These are phyloP conservation scores for Fragaria nilgerrensis DNA, from an alignment of 306 rosid genomes.

Conservation along the genomic window DNA sequence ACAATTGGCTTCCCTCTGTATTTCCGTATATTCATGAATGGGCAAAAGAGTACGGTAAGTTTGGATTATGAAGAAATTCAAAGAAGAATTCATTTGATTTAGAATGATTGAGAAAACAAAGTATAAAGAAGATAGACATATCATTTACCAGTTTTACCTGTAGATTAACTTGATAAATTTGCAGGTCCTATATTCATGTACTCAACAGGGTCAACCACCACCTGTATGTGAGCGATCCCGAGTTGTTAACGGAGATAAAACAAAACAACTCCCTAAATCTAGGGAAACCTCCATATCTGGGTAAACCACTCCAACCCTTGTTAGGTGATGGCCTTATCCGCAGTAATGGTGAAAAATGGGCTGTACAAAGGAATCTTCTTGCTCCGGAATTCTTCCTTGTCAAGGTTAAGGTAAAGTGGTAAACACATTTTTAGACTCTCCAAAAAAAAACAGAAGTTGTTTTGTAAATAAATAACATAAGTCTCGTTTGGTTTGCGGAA, in stretches of 20 bases:
- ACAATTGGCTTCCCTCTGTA: slow-evolving; percentile 4
- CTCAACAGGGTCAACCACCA: not conserved
- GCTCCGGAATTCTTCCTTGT: not conserved
- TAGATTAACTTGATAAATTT: not conserved
- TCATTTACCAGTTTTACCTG: too few relatives aligned
- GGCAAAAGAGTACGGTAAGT: not conserved
- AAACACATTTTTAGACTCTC: too few relatives aligned
- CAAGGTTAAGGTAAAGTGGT: not conserved
- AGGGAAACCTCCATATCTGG: not conserved
- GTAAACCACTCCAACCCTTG: not conserved
- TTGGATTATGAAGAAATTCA: not conserved
- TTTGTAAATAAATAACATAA: too few relatives aligned
- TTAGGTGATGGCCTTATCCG: not conserved
- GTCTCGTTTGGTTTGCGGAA: too few relatives aligned
- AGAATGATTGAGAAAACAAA: too few relatives aligned
- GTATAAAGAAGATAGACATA: too few relatives aligned
- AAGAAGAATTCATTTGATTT: too few relatives aligned
- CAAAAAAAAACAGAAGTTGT: too few relatives aligned
- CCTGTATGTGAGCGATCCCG: not conserved
- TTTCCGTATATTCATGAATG: not conserved
- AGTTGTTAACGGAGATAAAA: not conserved
- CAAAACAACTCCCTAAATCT: not conserved
- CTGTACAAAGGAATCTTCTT: not conserved
- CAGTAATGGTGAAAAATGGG: not conserved
- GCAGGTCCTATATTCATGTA: not conserved